Evolutionary conservation across 108 stramenopile genomes (phyloP).

Genomic region (Asterionellopsis glacialis): DNA sequence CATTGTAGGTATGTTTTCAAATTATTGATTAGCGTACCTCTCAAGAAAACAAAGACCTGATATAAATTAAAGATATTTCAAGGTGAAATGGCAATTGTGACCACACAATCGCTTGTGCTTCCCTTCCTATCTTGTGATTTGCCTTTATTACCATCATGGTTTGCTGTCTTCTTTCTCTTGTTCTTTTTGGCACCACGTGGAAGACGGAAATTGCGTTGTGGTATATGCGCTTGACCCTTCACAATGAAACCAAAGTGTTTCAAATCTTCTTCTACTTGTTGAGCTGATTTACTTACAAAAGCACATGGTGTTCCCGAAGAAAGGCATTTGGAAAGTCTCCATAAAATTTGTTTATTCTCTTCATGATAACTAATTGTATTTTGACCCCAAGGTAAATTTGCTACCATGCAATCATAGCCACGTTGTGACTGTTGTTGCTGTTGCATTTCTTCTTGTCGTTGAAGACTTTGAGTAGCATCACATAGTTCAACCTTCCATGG

Average conservation of each 20-base stretch:
- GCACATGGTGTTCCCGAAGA: slow-evolving; percentile 20
- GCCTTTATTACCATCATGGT: too few relatives aligned
- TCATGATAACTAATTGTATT: slow-evolving; percentile 22
- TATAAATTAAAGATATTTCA: too few relatives aligned
- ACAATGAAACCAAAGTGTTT: slow-evolving; percentile 12
- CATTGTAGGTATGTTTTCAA: too few relatives aligned
- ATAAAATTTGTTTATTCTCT: slow-evolving; percentile 20
- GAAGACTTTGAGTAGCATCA: slow-evolving; percentile 1
- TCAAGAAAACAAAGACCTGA: too few relatives aligned
- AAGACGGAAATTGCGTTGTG: slow-evolving; percentile 20
- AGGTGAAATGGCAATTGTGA: too few relatives aligned
- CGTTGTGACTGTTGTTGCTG: neutral
- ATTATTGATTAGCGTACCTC: too few relatives aligned
- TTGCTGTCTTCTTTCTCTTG: too few relatives aligned
- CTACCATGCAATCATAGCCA: slow-evolving; percentile 43
- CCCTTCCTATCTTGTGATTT: too few relatives aligned
- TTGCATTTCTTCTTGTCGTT: slow-evolving; percentile 2
- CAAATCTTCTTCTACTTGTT: slow-evolving; percentile 7
- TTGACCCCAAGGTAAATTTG: slow-evolving; percentile 66
- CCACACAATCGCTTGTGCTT: too few relatives aligned
- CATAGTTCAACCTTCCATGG: neutral
- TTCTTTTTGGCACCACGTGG: slow-evolving; percentile 16
- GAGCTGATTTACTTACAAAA: slow-evolving; percentile 15
- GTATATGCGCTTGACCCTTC: slow-evolving; percentile 24
- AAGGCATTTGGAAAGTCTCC: slow-evolving; percentile 5